These are phyloP conservation scores for Penicillium sp. DNA, from an alignment of 2,329 filamentous ascomycete genomes.

Conservation along the genomic window DNA sequence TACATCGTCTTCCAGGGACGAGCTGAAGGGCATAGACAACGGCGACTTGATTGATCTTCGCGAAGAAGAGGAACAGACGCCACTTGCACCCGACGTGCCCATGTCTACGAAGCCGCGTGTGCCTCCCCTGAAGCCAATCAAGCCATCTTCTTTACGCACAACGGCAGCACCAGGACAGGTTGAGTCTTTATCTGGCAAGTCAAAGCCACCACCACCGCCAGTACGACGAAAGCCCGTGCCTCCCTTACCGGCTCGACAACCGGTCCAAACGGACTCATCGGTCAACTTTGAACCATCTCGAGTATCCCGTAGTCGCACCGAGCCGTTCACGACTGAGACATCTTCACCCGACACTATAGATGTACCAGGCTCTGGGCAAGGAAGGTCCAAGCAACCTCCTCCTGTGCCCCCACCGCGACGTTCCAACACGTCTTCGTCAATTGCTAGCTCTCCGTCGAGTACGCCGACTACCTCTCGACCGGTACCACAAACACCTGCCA, in stretches of 20 bases:
- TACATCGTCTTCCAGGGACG: constrained; percentile 11
- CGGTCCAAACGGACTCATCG: constrained; percentile 17
- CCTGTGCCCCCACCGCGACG: constrained; percentile 33
- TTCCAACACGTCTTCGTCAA: constrained; percentile 28
- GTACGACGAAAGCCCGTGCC: constrained; percentile 37
- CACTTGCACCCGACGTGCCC: constrained; percentile 10
- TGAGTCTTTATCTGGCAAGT: neutral
- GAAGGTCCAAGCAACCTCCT: constrained; percentile 28
- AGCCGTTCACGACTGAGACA: constrained; percentile 8
- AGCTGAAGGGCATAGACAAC: constrained; percentile 27
- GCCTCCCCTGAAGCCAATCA: constrained; percentile 45
- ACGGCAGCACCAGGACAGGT: constrained; percentile 26
- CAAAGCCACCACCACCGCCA: constrained; percentile 8
- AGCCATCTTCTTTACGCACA: constrained; percentile 43
- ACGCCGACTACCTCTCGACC: constrained; percentile 15
- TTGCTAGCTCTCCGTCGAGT: constrained; percentile 14
- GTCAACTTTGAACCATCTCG: constrained; percentile 19
- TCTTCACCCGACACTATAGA: neutral
- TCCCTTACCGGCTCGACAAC: constrained; percentile 39
- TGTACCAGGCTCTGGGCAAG: neutral
- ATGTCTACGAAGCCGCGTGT: constrained; percentile 21
- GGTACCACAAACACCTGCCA: constrained; percentile 17
- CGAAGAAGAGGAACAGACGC: constrained; percentile 28
- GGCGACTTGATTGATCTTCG: constrained; percentile 42
- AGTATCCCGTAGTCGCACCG: constrained; percentile 28